Conservation (phyloP, 257 asterid genomes). For the Salvia hispanica region DNA sequence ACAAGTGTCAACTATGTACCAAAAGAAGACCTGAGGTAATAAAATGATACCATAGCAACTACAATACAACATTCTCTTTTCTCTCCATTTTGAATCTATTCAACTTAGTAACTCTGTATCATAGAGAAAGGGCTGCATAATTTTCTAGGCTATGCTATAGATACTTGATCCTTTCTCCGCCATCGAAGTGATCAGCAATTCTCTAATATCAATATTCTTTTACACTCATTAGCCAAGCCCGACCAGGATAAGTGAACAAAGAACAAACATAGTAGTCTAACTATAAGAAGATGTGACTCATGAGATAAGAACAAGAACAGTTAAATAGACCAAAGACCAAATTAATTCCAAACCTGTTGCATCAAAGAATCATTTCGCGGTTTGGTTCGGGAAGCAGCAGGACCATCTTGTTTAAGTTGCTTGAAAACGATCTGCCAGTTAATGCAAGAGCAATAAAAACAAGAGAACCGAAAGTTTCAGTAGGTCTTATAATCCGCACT, state of each 20-base stretch:
- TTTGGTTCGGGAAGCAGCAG: no score
- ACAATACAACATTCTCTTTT: no score
- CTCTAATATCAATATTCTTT: neutral
- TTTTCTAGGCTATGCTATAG: neutral
- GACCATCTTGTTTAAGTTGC: no score
- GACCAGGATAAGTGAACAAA: conserved; percentile 22
- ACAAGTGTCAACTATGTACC: neutral
- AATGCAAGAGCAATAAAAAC: conserved; percentile 27
- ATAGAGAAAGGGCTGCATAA: neutral
- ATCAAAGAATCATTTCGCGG: no score
- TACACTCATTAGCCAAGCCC: conserved; percentile 14
- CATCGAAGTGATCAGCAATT: conserved; percentile 12
- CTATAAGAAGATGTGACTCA: neutral
- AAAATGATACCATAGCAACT: neutral
- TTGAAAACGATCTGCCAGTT: conserved; percentile 42
- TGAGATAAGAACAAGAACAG: conserved; percentile 14
- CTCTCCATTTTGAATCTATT: neutral
- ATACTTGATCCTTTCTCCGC: neutral
- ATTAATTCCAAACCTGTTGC: conserved; percentile 15
- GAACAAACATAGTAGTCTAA: neutral
- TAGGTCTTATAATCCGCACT: neutral
- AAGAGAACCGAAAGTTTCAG: conserved; percentile 8
- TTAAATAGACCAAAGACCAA: neutral
- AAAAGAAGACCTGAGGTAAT: conserved; percentile 6
- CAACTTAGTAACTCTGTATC: neutral